Percentiles rank a stretch among this genome's conserved stretches.
These are phyloP conservation scores for Suillus subalutaceus DNA, from an alignment of 768 basidiomycete genomes.

Conservation along the genomic window DNA sequence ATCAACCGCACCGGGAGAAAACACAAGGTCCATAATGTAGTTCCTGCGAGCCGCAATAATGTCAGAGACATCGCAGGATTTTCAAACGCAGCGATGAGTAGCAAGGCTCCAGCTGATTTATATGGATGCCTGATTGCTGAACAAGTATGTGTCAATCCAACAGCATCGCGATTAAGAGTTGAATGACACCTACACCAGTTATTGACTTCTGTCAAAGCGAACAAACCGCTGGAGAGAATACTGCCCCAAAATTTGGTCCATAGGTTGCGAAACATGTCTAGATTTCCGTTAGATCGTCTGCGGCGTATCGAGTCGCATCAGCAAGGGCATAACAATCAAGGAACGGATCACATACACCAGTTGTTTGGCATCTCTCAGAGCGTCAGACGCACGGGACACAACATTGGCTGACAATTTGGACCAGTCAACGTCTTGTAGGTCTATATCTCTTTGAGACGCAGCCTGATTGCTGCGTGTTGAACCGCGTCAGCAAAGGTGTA, in stretches of 20 bases:
- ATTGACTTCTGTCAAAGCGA: not conserved
- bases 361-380: not conserved
- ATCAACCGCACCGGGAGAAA: not conserved
- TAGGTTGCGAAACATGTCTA: not conserved
- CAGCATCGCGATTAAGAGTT: not conserved
- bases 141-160: not conserved
- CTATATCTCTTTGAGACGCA: not conserved
- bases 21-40: not conserved
- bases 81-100: not conserved
- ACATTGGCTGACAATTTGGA: not conserved
- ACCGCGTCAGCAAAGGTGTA: not conserved
- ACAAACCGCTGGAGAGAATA: not conserved
- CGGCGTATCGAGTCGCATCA: not conserved
- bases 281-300: not conserved
- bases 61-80: not conserved
- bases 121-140: slow-evolving; percentile 9
- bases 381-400: not conserved
- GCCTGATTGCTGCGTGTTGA: not conserved
- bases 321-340: not conserved
- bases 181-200: no score
- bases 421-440: not conserved
- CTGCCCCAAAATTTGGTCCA: not conserved
- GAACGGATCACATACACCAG: not conserved
- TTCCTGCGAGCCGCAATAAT: no score
- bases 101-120: not conserved